A percentile compares a stretch with the other conserved stretches of the same genome.
Conservation (phyloP, 2,329 filamentous ascomycete genomes). For the Pseudocercospora macadamiae region DNA sequence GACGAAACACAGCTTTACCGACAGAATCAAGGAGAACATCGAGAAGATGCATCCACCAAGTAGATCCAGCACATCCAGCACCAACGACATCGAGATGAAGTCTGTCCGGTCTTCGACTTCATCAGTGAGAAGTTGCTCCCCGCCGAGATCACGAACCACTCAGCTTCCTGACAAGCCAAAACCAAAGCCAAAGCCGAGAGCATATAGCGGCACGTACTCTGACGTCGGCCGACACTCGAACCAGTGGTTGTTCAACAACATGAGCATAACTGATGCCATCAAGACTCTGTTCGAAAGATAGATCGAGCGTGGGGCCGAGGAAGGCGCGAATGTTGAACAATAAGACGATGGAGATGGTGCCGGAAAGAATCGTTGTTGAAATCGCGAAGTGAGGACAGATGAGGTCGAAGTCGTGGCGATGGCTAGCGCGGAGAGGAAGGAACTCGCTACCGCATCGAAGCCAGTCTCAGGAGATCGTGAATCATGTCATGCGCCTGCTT, state of each 20-base stretch:
- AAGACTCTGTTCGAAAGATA: conserved; percentile 33
- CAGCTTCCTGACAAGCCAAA: conserved; percentile 10
- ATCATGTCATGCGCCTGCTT: no score
- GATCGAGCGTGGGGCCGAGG: not conserved
- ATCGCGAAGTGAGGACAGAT: no score
- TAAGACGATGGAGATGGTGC: not conserved
- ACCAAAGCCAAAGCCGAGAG: conserved; percentile 14
- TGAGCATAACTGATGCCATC: conserved; percentile 51
- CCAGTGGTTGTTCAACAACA: conserved; percentile 55
- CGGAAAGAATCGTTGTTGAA: not conserved
- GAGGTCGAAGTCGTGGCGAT: no score
- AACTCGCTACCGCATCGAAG: no score
- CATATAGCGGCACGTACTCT: conserved; percentile 23
- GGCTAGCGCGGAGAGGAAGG: no score
- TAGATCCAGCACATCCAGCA: conserved; percentile 20
- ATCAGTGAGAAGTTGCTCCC: conserved; percentile 15
- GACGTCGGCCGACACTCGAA: conserved; percentile 55
- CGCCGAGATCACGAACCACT: not conserved
- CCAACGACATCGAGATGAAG: conserved; percentile 19
- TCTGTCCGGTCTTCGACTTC: conserved; percentile 14
- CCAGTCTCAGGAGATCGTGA: no score
- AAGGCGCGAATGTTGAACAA: not conserved
- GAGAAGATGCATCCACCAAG: conserved; percentile 20
- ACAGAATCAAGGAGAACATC: conserved; percentile 3
- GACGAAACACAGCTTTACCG: conserved; percentile 2